A percentile compares a stretch with the other conserved stretches of the same genome.
These are phyloP conservation scores for Erodium moschatum DNA, from an alignment of 441 rosid genomes.

Conservation along the genomic window DNA sequence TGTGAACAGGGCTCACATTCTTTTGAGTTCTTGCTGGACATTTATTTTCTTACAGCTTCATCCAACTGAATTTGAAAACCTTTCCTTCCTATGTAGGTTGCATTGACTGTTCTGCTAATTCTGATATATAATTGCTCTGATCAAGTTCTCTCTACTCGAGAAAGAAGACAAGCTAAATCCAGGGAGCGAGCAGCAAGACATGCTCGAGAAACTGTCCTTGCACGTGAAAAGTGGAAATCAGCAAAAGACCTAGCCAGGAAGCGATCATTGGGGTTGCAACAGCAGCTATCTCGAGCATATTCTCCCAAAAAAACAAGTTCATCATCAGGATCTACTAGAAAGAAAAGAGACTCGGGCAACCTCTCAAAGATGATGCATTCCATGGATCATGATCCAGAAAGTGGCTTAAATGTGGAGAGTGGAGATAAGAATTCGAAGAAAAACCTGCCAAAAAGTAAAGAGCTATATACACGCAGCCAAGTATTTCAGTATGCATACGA, in stretches of 20 bases:
- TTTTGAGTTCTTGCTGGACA: background rate
- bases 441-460: conserved; percentile 63
- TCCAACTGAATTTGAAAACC: conserved; percentile 10
- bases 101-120: conserved; percentile 53
- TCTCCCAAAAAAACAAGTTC: conserved; percentile 39
- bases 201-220: conserved; percentile 65
- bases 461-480: conserved; percentile 85
- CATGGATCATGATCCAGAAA: conserved; percentile 59
- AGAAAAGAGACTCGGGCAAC: conserved; percentile 26
- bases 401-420: conserved; percentile 63
- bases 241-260: conserved; percentile 81
- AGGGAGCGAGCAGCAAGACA: conserved; percentile 85
- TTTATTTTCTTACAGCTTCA: background rate
- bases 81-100: conserved; percentile 45
- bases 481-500: conserved; percentile 89
- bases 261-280: conserved; percentile 54
- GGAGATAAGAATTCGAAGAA: conserved; percentile 62
- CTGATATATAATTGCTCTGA: conserved; percentile 93
- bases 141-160: conserved; percentile 82
- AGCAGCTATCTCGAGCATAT: conserved; percentile 65
- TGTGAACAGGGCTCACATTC: no score
- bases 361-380: conserved; percentile 71
- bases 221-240: conserved; percentile 78
- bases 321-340: background rate
- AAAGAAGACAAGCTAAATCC: conserved; percentile 65